These are phyloP conservation scores for Mortierella claussenii DNA, from an alignment of 192 early-diverging fungal genomes.

Conservation along the genomic window DNA sequence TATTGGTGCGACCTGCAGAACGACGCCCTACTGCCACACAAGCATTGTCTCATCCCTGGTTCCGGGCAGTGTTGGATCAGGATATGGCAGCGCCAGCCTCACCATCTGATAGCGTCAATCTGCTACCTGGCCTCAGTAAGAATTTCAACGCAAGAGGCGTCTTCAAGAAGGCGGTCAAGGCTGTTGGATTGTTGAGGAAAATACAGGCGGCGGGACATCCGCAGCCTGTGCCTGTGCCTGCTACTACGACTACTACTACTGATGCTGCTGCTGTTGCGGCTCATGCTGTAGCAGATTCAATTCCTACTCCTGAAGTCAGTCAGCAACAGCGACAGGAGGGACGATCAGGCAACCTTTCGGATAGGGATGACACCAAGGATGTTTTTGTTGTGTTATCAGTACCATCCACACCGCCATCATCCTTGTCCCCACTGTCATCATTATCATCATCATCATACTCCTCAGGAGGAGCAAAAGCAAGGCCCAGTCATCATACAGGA, in stretches of 20 bases:
- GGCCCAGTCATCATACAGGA: not conserved
- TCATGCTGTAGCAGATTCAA: too few relatives aligned
- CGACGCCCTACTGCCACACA: conserved; percentile 82
- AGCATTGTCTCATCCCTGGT: conserved; percentile 89
- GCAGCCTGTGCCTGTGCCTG: not conserved
- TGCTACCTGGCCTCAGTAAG: conserved; percentile 31
- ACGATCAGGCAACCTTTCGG: not conserved
- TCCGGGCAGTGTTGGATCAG: conserved; percentile 57
- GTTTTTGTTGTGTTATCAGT: too few relatives aligned
- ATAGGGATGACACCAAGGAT: not conserved
- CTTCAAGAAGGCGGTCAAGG: conserved; percentile 45
- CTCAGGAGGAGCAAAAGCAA: not conserved
- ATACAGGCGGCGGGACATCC: conserved; percentile 24
- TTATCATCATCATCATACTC: too few relatives aligned
- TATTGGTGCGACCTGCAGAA: conserved; percentile 73
- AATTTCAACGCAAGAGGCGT: conserved; percentile 46
- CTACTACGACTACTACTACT: too few relatives aligned
- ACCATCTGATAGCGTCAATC: conserved; percentile 34
- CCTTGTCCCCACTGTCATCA: too few relatives aligned
- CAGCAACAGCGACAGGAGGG: not conserved
- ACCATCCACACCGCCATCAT: too few relatives aligned
- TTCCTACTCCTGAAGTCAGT: not conserved
- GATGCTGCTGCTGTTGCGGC: too few relatives aligned
- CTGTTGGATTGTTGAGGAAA: conserved; percentile 30
- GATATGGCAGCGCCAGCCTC: conserved; percentile 30